phyloP scores from a whole-genome alignment of 495 filamentous ascomycete species.

The Polyplosphaeria fusca region DNA sequence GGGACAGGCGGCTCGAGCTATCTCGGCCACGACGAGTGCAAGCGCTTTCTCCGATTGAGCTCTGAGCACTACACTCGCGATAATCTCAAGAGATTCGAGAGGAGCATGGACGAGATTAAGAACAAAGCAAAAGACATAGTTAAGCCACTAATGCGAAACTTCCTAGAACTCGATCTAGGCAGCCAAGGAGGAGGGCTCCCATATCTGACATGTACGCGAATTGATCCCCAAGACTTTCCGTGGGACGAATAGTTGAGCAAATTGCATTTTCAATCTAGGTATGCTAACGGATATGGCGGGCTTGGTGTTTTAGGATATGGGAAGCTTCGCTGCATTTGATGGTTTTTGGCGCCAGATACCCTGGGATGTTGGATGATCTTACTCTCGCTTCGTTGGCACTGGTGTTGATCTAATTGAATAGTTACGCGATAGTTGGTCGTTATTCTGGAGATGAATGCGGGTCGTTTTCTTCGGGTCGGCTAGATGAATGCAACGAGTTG shows the following conservation, averaged over 20 bases:
- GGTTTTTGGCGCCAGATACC: no score
- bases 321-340: no score
- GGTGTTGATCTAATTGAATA: no score
- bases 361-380: no score
- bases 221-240: conserved; percentile 75
- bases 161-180: conserved; percentile 66
- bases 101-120: conserved; percentile 83
- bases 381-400: no score
- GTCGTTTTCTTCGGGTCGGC: no score
- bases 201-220: conserved; percentile 77
- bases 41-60: conserved; percentile 75
- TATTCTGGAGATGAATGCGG: no score
- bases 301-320: no score
- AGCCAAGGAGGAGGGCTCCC: conserved; percentile 49
- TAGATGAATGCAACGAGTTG: no score
- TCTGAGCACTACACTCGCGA: conserved; percentile 64
- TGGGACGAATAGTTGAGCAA: conserved; percentile 51
- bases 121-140: conserved; percentile 74
- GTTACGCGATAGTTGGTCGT: no score
- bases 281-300: no score
- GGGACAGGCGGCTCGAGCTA: conserved; percentile 61
- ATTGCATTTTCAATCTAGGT: no score
- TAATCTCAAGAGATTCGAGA: conserved; percentile 75
- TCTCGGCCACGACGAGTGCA: conserved; percentile 79
- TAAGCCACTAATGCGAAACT: conserved; percentile 80